Evolutionary conservation across 352 stramenopile species (phyloP).

Genomic region (Thalassiosira hispida): DNA sequence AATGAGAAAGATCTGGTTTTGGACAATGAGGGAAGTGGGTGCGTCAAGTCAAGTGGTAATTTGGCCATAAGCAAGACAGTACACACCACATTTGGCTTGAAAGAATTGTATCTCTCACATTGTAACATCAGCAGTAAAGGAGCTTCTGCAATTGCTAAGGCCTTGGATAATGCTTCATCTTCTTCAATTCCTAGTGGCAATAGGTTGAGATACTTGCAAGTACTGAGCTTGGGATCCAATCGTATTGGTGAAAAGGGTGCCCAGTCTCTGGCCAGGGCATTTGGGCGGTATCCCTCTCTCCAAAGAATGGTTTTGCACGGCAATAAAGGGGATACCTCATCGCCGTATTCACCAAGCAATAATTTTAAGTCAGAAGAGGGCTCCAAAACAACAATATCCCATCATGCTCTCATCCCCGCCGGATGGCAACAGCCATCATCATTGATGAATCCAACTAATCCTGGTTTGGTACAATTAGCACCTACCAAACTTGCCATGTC

Average conservation of each 20-base stretch:
- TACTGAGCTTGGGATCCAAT: constrained; percentile 40
- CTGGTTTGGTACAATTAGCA: background rate
- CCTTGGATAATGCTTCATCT: constrained; percentile 9
- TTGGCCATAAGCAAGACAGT: background rate
- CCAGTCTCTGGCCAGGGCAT: constrained; percentile 16
- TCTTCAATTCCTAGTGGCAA: background rate
- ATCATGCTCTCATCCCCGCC: background rate
- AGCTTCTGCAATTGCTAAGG: constrained; percentile 21
- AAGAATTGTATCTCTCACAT: constrained; percentile 37
- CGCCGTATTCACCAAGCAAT: background rate
- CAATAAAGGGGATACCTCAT: background rate
- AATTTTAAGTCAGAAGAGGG: background rate
- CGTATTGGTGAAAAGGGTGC: constrained; percentile 18
- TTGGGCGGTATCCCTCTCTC: constrained; percentile 19
- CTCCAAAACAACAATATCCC: constrained; percentile 2
- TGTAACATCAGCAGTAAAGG: constrained; percentile 31
- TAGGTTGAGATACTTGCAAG: constrained; percentile 27
- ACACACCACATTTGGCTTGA: constrained; percentile 5
- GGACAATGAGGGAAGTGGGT: background rate
- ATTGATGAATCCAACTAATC: background rate
- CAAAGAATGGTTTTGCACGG: constrained; percentile 37
- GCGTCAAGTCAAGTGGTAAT: background rate
- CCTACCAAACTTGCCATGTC: background rate
- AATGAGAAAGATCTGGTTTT: background rate
- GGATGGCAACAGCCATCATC: constrained; percentile 21